phyloP scores from a whole-genome alignment of 1,139 yeast species.

The Meyerozyma guilliermondii region DNA sequence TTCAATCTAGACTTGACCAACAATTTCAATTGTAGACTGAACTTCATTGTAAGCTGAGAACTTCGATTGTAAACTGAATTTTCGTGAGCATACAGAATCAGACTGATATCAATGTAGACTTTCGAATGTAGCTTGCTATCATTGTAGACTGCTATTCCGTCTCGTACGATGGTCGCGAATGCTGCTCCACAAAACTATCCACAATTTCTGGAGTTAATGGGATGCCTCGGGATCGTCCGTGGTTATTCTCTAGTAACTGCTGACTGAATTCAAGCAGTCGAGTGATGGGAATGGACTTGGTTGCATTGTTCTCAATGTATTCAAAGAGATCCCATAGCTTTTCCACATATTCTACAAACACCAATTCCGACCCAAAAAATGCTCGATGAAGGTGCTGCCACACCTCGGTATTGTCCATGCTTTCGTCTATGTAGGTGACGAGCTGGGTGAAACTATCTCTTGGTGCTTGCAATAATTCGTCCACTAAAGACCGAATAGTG shows the following conservation, averaged over 20 bases:
- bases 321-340: conserved; percentile 25
- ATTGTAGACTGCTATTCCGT: no score
- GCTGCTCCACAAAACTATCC: conserved; percentile 19
- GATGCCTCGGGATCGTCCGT: conserved; percentile 20
- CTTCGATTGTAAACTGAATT: no score
- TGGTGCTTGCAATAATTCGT: not conserved
- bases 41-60: no score
- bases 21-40: no score
- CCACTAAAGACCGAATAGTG: conserved; percentile 2
- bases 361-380: conserved; percentile 29
- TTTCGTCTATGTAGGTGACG: conserved; percentile 6
- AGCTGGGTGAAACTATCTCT: not conserved
- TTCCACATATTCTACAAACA: conserved; percentile 20
- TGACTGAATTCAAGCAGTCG: conserved; percentile 15
- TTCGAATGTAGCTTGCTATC: no score
- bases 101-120: no score
- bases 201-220: conserved; percentile 16
- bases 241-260: conserved; percentile 14
- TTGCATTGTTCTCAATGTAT: conserved; percentile 13
- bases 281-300: conserved; percentile 15
- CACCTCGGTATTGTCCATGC: conserved; percentile 6
- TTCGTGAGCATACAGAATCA: no score
- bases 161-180: conserved; percentile 14
- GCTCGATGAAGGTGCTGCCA: conserved; percentile 17
- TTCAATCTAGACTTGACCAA: no score